A percentile compares a stretch with the other conserved stretches of the same genome.
phyloP scores from a whole-genome alignment of 2,329 filamentous ascomycete species.

The Aspergillus eucalypticola region DNA sequence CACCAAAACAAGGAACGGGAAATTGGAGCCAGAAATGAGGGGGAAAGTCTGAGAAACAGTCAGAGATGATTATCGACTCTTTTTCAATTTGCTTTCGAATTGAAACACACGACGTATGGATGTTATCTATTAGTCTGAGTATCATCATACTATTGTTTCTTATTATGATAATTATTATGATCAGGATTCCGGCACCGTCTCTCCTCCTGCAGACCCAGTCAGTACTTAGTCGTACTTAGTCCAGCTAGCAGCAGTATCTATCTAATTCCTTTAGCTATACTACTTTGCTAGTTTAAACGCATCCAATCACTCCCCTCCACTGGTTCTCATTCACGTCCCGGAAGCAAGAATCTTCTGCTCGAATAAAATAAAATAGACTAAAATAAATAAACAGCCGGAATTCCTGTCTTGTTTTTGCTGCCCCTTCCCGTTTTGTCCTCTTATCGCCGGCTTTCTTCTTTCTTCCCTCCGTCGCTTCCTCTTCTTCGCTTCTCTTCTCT shows the following conservation, averaged over 20 bases:
- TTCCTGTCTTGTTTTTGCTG: background rate
- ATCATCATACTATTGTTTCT: too few species aligned
- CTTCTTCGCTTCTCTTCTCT: background rate
- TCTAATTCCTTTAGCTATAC: too few species aligned
- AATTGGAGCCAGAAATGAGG: background rate
- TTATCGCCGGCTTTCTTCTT: background rate
- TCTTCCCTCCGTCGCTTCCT: background rate
- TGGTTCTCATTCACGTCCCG: slow-evolving; percentile 1
- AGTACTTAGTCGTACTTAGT: too few species aligned
- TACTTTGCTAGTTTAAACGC: too few species aligned
- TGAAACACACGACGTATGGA: too few species aligned
- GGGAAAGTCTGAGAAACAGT: too few species aligned
- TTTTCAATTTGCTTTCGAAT: too few species aligned
- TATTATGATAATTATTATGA: too few species aligned
- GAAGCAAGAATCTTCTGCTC: background rate
- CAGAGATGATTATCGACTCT: background rate
- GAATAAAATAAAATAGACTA: background rate
- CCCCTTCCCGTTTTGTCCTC: slow-evolving; percentile 1
- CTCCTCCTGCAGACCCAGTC: too few species aligned
- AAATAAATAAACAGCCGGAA: slow-evolving; percentile 4
- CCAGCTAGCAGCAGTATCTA: too few species aligned
- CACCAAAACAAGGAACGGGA: background rate
- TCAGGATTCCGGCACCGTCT: too few species aligned
- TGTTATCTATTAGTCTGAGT: too few species aligned
- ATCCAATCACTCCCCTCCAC: background rate